Conservation (phyloP, 129 eudicot species). For the Flaveria robusta region DNA sequence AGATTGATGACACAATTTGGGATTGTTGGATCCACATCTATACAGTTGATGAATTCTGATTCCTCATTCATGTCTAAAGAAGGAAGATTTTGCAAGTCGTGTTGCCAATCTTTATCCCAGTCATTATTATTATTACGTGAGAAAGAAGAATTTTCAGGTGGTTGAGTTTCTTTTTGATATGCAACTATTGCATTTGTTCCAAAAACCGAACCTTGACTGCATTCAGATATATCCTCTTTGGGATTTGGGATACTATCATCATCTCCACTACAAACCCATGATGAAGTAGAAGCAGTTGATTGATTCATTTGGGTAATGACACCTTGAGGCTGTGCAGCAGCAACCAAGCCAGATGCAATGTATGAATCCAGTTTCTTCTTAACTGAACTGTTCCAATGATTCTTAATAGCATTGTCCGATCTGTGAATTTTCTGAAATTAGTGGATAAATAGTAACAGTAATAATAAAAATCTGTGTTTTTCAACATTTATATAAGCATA, state of each 20-base stretch:
- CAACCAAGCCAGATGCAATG: slow-evolving; percentile 38
- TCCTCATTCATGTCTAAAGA: slow-evolving; percentile 57
- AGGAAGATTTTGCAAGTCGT: slow-evolving; percentile 52
- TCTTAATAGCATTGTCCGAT: slow-evolving; percentile 59
- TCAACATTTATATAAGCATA: slow-evolving; percentile 25
- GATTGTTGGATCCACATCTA: slow-evolving; percentile 31
- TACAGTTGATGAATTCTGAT: slow-evolving; percentile 45
- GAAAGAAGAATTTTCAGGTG: slow-evolving; percentile 48
- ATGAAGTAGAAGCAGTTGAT: slow-evolving; percentile 43
- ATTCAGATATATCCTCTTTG: slow-evolving; percentile 73
- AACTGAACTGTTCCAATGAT: slow-evolving; percentile 47
- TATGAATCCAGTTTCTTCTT: slow-evolving; percentile 41
- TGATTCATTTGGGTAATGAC: slow-evolving; percentile 47
- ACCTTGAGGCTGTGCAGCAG: slow-evolving; percentile 31
- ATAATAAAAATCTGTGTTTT: background rate
- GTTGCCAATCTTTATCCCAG: slow-evolving; percentile 49
- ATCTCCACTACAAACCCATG: slow-evolving; percentile 67
- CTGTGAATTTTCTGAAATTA: slow-evolving; percentile 41
- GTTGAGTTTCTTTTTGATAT: slow-evolving; percentile 42
- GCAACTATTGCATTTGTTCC: slow-evolving; percentile 37
- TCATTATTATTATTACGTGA: slow-evolving; percentile 48
- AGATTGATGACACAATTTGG: slow-evolving; percentile 39
- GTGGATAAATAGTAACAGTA: background rate
- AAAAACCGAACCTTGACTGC: slow-evolving; percentile 71
- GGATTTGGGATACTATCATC: slow-evolving; percentile 50